Evolutionary conservation across 2,329 filamentous ascomycete species (phyloP), one percentile per base, ranked within the genome.

Genomic region (Tolypocladium ophioglossoides): DNA sequence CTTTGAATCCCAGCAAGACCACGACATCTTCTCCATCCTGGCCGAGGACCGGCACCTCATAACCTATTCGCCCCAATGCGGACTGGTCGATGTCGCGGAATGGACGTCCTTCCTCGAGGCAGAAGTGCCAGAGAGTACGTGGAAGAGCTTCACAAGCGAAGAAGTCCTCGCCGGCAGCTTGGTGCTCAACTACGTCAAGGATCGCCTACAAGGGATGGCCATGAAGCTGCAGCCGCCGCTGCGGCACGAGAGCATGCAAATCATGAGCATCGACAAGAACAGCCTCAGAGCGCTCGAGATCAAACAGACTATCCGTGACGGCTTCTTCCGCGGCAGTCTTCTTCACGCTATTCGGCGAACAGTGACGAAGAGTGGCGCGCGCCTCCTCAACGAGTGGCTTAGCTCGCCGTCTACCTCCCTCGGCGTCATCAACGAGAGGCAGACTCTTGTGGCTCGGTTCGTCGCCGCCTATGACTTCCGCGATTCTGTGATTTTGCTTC

Each of bases 201-300:
- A 86, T 61, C 84, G 90, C 52, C 74, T 97, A 20, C 87, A 87
- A 62, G 89, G 89, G 20, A 74, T 85, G 52, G 84, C 82, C 63
- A 83, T 95, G 73, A 90, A 88, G 68, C 78, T 99, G 41, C 91
- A 95, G 66, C 84, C 89, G 47, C 94, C 94, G 2, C 74, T 85
- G 38, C 85, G 89, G 56, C 82, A 89, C 60, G 83, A 87, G 59
- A 78, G 82, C 52, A 77, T 88, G 64, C 83, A 95, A 57, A 84
- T 87, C 58, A 94, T 99, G 89, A 80, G 75, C 51, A 95, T 99
- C 60, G 94, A 99, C 72, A 91, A 87, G 66, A 95, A 91, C 64
- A 96, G 87, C 60, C 79, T 99, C 71, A 82, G 89, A 56, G 89
- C 91, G 1, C 77, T 99, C 5, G 94, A 99, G 69, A 89, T 99